Conservation (phyloP, 768 basidiomycete species). For the Leucogyrophana mollusca region DNA sequence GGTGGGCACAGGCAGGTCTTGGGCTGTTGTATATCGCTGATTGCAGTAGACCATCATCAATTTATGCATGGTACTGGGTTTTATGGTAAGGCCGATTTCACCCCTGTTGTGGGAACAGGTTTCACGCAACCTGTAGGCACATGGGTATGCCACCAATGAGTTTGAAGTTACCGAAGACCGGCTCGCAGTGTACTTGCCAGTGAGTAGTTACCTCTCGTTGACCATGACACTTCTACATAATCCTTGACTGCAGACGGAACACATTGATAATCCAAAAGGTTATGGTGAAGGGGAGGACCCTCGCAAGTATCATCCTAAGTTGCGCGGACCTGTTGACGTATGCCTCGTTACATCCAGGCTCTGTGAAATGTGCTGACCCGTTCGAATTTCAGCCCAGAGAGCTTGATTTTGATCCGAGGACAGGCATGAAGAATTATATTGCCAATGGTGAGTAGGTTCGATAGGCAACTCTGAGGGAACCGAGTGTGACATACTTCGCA, state of each 20-base stretch:
- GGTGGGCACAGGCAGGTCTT: slow-evolving; percentile 34
- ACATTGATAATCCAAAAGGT: slow-evolving; percentile 92
- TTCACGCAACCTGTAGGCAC: slow-evolving; percentile 43
- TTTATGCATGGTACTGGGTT: slow-evolving; percentile 87
- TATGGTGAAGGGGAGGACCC: slow-evolving; percentile 86
- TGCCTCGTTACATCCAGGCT: slow-evolving; percentile 1
- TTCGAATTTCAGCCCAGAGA: slow-evolving; percentile 68
- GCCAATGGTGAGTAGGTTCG: slow-evolving; percentile 60
- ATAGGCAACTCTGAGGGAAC: no score
- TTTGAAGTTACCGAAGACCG: slow-evolving; percentile 86
- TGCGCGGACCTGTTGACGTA: slow-evolving; percentile 83
- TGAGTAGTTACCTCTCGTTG: slow-evolving; percentile 28
- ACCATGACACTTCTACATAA: not conserved
- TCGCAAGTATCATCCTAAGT: slow-evolving; percentile 66
- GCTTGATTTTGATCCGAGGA: slow-evolving; percentile 77
- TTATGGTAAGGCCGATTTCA: slow-evolving; percentile 52
- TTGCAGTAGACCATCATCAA: slow-evolving; percentile 75
- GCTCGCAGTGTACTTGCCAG: slow-evolving; percentile 83
- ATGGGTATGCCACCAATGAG: slow-evolving; percentile 79
- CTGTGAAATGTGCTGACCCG: not conserved
- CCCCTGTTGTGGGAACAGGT: not conserved
- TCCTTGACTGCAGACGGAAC: slow-evolving; percentile 61
- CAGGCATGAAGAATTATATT: slow-evolving; percentile 96
- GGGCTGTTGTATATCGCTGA: not conserved
- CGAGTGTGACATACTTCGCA: slow-evolving; percentile 14